Conservation (phyloP, 2,329 filamentous ascomycete genomes). For the Elsinoe fawcettii region DNA sequence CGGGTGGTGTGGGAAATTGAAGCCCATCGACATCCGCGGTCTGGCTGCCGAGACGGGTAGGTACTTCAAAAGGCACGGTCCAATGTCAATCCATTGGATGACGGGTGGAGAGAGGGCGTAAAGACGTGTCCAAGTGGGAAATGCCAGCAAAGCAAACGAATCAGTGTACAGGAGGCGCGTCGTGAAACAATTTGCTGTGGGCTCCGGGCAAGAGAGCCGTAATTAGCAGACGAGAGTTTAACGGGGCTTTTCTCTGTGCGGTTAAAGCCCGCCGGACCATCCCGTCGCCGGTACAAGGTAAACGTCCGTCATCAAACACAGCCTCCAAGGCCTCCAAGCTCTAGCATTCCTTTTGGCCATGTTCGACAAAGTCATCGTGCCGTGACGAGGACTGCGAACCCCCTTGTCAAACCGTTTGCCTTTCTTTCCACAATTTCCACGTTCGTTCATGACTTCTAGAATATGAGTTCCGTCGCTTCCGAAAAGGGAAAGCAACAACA, state of each 20-base stretch:
- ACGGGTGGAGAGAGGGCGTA: background rate
- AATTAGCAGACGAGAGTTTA: slow-evolving; percentile 5
- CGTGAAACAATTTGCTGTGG: slow-evolving; percentile 11
- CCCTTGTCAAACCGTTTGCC: slow-evolving; percentile 3
- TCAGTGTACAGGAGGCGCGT: slow-evolving; percentile 13
- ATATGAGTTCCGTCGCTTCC: slow-evolving; percentile 7
- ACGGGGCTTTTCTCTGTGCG: background rate
- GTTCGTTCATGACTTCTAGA: background rate
- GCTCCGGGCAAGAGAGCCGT: background rate
- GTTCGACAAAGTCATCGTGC: background rate
- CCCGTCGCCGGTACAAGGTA: slow-evolving; percentile 6
- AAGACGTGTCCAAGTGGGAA: background rate
- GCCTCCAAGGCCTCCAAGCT: background rate
- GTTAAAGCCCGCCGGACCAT: background rate
- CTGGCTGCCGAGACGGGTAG: slow-evolving; percentile 11
- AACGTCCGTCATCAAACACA: slow-evolving; percentile 12
- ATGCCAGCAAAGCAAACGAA: slow-evolving; percentile 14
- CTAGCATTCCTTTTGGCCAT: background rate
- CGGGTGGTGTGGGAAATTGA: slow-evolving; percentile 13
- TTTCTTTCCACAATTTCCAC: slow-evolving; percentile 3
- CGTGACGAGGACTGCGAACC: background rate
- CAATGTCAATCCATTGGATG: slow-evolving; percentile 3
- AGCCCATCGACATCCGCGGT: slow-evolving; percentile 6
- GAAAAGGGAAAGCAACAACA: slow-evolving; percentile 4
- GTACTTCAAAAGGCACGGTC: background rate